phyloP scores from a whole-genome alignment of 768 basidiomycete species.

The Arthromyces matolae region DNA sequence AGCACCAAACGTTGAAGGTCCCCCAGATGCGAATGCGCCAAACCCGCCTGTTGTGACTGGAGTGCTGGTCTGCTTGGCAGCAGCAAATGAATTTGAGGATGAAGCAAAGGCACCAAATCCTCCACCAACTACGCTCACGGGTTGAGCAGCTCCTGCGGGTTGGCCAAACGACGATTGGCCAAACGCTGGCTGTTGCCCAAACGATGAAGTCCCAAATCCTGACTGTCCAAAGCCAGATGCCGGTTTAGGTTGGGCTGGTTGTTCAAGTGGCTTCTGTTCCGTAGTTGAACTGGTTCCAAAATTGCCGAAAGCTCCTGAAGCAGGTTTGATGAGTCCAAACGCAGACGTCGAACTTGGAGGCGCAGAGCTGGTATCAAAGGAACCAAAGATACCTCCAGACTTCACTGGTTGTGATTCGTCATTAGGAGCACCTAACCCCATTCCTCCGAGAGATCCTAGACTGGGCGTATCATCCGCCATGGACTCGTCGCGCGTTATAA shows the following conservation, averaged over 20 bases:
- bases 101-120: slow-evolving; percentile 32
- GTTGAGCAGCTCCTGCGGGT: slow-evolving; percentile 20
- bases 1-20: slow-evolving; percentile 26
- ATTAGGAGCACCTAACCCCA: slow-evolving; percentile 21
- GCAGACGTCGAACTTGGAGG: slow-evolving; percentile 21
- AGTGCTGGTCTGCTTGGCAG: neutral
- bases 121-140: slow-evolving; percentile 18
- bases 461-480: slow-evolving; percentile 40
- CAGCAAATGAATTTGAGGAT: slow-evolving; percentile 9
- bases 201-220: slow-evolving; percentile 12
- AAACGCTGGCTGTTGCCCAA: slow-evolving; percentile 28
- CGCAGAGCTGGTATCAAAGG: slow-evolving; percentile 21
- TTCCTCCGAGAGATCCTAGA: slow-evolving; percentile 31
- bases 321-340: slow-evolving; percentile 33
- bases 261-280: slow-evolving; percentile 3
- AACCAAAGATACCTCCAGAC: slow-evolving; percentile 35
- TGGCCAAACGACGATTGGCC: slow-evolving; percentile 39
- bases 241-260: slow-evolving; percentile 9
- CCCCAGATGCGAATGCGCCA: slow-evolving; percentile 19
- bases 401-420: slow-evolving; percentile 24
- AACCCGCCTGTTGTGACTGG: slow-evolving; percentile 18
- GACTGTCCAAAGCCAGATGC: slow-evolving; percentile 20
- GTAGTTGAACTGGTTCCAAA: slow-evolving; percentile 2
- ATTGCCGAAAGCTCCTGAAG: slow-evolving; percentile 42
- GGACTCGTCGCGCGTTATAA: slow-evolving; percentile 43